phyloP scores from a whole-genome alignment of 176 grass and related monocot species.

The Phragmites australis region DNA sequence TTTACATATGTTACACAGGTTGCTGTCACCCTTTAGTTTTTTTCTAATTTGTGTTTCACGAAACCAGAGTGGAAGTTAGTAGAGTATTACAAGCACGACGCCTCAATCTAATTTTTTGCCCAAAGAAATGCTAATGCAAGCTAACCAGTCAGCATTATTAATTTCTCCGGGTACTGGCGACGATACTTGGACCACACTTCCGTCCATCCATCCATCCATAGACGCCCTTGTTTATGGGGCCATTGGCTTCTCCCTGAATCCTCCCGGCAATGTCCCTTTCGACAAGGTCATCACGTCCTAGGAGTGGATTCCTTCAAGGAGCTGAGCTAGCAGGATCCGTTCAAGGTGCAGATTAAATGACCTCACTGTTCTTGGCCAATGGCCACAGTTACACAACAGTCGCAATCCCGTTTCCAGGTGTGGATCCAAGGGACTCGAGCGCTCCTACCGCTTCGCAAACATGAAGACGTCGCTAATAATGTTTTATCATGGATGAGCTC shows the following conservation, averaged over 20 bases:
- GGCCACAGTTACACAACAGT: not conserved
- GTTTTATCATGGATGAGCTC: no score
- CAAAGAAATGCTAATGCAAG: not conserved
- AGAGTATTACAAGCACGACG: not conserved
- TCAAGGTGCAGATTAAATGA: no score
- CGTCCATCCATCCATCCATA: not conserved
- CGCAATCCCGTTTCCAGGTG: not conserved
- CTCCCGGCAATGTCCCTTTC: constrained; percentile 31
- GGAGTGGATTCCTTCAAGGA: no score
- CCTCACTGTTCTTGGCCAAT: constrained; percentile 3
- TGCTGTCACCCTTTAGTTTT: constrained; percentile 47
- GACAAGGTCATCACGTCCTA: constrained; percentile 5
- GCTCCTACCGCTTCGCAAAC: no score
- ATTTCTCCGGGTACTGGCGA: not conserved
- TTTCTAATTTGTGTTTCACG: constrained; percentile 39
- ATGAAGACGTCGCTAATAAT: no score
- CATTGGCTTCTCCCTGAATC: constrained; percentile 30
- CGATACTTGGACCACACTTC: constrained; percentile 11
- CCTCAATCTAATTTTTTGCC: no score
- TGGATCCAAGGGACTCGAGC: no score
- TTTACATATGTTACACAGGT: constrained; percentile 30
- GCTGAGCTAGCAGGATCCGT: no score
- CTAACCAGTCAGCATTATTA: not conserved
- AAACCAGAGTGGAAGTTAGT: constrained; percentile 11
- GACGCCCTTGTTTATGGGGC: not conserved